These are phyloP conservation scores for Lycium ferocissimum DNA, from an alignment of 257 asterid species.

Conservation along the genomic window DNA sequence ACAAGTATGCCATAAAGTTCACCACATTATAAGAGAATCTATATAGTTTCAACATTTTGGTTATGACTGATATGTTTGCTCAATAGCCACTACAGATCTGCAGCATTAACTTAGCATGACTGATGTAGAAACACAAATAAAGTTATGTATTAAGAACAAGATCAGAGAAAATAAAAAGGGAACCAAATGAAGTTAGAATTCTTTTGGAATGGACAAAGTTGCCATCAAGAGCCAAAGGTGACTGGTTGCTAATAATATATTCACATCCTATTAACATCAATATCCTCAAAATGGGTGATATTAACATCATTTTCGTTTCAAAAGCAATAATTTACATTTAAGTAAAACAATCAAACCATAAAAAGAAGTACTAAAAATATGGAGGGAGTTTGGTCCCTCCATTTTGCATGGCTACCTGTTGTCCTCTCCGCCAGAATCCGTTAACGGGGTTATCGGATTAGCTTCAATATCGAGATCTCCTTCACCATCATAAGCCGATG, in stretches of 20 bases:
- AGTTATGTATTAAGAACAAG: background rate
- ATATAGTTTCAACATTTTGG: background rate
- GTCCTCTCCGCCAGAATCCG: constrained; percentile 34
- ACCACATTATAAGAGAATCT: too few relatives aligned
- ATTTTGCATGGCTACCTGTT: constrained; percentile 19
- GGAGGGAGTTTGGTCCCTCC: background rate
- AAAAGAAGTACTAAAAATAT: constrained; percentile 6
- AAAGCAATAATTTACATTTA: background rate
- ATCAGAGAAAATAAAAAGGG: background rate
- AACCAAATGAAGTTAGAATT: background rate
- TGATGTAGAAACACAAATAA: background rate
- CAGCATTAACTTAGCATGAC: background rate
- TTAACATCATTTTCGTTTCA: background rate
- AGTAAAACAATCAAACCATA: background rate
- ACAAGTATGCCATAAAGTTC: too few relatives aligned
- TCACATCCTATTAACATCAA: background rate
- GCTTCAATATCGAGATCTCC: constrained; percentile 55
- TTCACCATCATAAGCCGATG: constrained; percentile 41
- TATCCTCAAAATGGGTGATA: constrained; percentile 7
- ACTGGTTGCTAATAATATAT: background rate
- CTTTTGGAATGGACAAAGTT: background rate
- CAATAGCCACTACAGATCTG: background rate
- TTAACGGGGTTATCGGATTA: constrained; percentile 42
- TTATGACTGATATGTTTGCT: background rate
- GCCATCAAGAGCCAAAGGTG: constrained; percentile 6